Evolutionary conservation across 2,329 filamentous ascomycete genomes (phyloP).

Genomic region (Leptographium galeiforme): DNA sequence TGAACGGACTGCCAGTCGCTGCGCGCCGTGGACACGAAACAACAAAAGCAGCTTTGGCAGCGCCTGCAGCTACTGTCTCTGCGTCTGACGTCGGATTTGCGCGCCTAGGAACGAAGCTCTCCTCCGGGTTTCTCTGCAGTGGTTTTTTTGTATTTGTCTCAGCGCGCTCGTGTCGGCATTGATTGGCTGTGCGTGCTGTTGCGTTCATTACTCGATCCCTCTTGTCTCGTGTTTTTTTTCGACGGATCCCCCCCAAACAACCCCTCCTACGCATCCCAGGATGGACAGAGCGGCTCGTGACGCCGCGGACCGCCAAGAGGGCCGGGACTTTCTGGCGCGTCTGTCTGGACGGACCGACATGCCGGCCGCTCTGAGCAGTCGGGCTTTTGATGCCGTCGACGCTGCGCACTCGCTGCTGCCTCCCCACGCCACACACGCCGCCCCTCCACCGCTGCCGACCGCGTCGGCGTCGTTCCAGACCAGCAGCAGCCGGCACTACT

Average conservation of each 20-base stretch:
- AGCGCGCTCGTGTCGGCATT: background rate
- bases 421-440: slow-evolving; percentile 1
- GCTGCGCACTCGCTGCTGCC: slow-evolving; percentile 5
- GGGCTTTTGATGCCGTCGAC: slow-evolving; percentile 6
- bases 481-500: slow-evolving; percentile 9
- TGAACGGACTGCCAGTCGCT: background rate
- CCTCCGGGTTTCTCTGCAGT: too few relatives aligned
- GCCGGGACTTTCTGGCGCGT: slow-evolving; percentile 10
- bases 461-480: slow-evolving; percentile 5
- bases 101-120: too few relatives aligned
- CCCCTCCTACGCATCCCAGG: slow-evolving; percentile 4
- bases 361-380: slow-evolving; percentile 9
- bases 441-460: background rate
- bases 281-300: slow-evolving; percentile 11
- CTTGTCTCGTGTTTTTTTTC: background rate
- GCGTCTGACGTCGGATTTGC: too few relatives aligned
- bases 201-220: background rate
- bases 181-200: background rate
- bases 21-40: background rate
- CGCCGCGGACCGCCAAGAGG: slow-evolving; percentile 1
- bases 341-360: slow-evolving; percentile 11
- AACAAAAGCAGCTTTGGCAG: background rate
- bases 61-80: too few relatives aligned
- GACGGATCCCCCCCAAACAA: background rate
- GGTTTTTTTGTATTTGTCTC: background rate